Base-by-base conservation (phyloP, 495 filamentous ascomycete genomes). In the Ramalina peruviana region DNA sequence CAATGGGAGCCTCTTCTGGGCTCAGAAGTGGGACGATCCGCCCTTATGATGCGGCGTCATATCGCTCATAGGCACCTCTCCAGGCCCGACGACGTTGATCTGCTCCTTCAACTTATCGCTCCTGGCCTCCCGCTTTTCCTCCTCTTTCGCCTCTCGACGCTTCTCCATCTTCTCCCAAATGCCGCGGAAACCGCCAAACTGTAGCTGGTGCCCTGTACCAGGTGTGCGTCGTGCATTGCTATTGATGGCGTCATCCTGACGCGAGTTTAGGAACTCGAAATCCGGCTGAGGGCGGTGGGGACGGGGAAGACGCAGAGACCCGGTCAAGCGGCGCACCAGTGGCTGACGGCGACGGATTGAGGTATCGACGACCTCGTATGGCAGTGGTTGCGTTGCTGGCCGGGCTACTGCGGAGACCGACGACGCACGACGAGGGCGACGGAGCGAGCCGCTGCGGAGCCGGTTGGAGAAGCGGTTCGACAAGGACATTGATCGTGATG, bases 81-180 rank as follows among this genome's bases (percentile, higher is more conserved):
- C 39, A 10, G 39, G 9, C 17, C 33, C 41, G 42, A 59, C 46
- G 13, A 48, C 49, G 10, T 74, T 72, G 59, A 93, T 94, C 55
- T 73, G 83, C 49, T 75, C 70, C 58, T 83, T 75, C 47, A 93
- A 68, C 54, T 67, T 72, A 48, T 81, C 72, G 42, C 79, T 74
- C 48, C 80, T 67, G 54, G 75, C 80, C 64, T 86, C 84, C 42
- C 65, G 66, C 53, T 64, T 71, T 23, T 61, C 60, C 50, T 75
- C 70, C 23, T 78, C 72, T 40, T 76, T 71, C 55, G 69, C 64
- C 60, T 82, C 78, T 54, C 78, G 80, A 46, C 76, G 57, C 50
- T 77, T 72, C 36, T 75, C 69, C 36, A 83, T 60, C 30, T 71
- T 72, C 36, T 71, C 71, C 19, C 72, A 68, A 47, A 77, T 51